A percentile compares a stretch with the other conserved stretches of the same genome.
Evolutionary conservation across 192 early-diverging fungal species (phyloP).

Genomic region (Kappamyces sp.): DNA sequence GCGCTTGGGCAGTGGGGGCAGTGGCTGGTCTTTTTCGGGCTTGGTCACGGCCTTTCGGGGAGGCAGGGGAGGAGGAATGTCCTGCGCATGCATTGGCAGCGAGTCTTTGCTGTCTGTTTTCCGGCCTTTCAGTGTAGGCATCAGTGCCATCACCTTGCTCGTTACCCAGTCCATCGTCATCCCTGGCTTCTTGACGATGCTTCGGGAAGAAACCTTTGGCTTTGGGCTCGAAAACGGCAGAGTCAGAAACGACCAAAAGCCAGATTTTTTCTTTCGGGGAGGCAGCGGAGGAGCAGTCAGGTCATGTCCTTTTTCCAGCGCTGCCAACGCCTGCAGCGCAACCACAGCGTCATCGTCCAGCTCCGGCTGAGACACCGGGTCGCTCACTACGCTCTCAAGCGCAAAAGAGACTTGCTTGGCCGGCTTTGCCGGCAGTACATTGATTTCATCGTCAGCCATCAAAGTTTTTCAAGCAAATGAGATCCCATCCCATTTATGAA

Average conservation of each 20-base stretch:
- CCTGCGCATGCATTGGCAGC: neutral
- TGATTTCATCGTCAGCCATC: neutral
- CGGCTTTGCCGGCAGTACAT: neutral
- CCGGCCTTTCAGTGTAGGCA: neutral
- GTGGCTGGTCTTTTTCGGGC: no score
- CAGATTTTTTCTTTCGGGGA: conserved; percentile 3
- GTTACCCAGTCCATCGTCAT: neutral
- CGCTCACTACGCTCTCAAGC: neutral
- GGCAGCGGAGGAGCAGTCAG: conserved; percentile 9
- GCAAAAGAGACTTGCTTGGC: neutral
- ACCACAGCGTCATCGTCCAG: neutral
- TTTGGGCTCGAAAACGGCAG: conserved; percentile 6
- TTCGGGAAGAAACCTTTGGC: conserved; percentile 1
- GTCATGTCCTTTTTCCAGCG: neutral
- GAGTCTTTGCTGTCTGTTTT: neutral
- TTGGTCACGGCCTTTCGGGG: neutral
- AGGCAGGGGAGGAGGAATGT: conserved; percentile 2
- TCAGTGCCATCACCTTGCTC: neutral
- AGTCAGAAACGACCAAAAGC: conserved; percentile 4
- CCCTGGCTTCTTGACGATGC: neutral
- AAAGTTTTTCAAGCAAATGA: neutral
- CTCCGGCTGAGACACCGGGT: conserved; percentile 8
- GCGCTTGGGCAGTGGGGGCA: no score
- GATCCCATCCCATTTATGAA: no score
- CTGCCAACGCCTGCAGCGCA: neutral